phyloP scores from a whole-genome alignment of 306 rosid genomes.

The Psophocarpus tetragonolobus region DNA sequence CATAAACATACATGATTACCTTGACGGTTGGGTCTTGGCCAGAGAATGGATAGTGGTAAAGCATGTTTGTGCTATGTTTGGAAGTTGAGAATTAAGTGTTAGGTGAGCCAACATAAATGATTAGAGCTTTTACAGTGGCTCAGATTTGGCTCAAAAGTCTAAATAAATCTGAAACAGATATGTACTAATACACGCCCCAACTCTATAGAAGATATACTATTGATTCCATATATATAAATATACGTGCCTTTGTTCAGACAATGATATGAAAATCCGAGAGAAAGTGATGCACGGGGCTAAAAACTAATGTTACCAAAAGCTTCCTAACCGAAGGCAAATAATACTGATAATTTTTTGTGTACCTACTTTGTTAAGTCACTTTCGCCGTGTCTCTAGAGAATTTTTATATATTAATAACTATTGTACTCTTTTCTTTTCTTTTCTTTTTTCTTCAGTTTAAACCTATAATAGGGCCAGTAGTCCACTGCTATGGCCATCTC shows the following conservation, averaged over 20 bases:
- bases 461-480: constrained; percentile 35
- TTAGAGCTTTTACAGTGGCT: constrained; percentile 18
- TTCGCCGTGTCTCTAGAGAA: constrained; percentile 33
- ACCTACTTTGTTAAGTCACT: constrained; percentile 38
- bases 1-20: constrained; percentile 39
- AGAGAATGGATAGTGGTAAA: constrained; percentile 14
- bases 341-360: constrained; percentile 30
- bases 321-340: constrained; percentile 38
- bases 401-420: constrained; percentile 30
- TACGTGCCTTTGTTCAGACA: constrained; percentile 32
- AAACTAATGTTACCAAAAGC: constrained; percentile 35
- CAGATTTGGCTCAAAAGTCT: constrained; percentile 13
- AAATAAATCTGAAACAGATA: constrained; percentile 13
- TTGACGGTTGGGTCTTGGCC: constrained; percentile 31
- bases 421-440: neutral
- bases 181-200: constrained; percentile 25
- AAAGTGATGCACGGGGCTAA: constrained; percentile 41
- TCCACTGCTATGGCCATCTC: constrained; percentile 43
- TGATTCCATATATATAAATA: constrained; percentile 24
- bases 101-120: constrained; percentile 34
- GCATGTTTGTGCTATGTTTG: constrained; percentile 29
- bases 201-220: constrained; percentile 16
- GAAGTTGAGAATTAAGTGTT: constrained; percentile 30
- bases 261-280: constrained; percentile 39
- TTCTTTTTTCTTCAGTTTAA: constrained; percentile 27